These are phyloP conservation scores for Abortiporus biennis DNA, from an alignment of 1,284 basidiomycete species.

Conservation along the genomic window DNA sequence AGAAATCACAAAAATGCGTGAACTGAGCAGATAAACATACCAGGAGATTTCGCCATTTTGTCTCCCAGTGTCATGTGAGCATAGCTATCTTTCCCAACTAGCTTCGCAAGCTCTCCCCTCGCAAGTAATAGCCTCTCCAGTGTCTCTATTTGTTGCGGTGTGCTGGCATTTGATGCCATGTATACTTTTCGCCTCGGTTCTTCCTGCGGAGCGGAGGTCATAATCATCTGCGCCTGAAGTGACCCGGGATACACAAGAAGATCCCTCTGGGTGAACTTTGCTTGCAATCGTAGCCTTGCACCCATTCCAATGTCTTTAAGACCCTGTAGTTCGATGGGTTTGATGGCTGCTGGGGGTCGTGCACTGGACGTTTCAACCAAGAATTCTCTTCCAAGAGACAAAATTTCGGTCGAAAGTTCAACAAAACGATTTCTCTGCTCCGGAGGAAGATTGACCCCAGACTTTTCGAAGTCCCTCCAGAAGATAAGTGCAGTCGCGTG, in stretches of 20 bases:
- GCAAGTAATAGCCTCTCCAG: slow-evolving; percentile 74
- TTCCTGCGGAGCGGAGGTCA: slow-evolving; percentile 79
- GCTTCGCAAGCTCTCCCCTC: slow-evolving; percentile 72
- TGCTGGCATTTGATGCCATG: slow-evolving; percentile 68
- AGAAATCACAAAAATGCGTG: background rate
- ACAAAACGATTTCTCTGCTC: slow-evolving; percentile 80
- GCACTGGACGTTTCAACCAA: slow-evolving; percentile 59
- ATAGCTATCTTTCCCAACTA: slow-evolving; percentile 81
- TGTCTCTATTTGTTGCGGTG: slow-evolving; percentile 60
- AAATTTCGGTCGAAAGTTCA: slow-evolving; percentile 84
- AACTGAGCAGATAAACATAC: slow-evolving; percentile 30
- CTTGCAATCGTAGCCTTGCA: slow-evolving; percentile 60
- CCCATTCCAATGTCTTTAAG: slow-evolving; percentile 69
- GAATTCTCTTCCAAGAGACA: slow-evolving; percentile 86
- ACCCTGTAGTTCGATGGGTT: slow-evolving; percentile 58
- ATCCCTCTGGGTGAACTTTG: slow-evolving; percentile 66
- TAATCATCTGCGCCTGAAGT: slow-evolving; percentile 88
- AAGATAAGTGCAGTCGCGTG: slow-evolving; percentile 88
- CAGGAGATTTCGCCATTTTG: slow-evolving; percentile 92
- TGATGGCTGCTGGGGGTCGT: slow-evolving; percentile 60
- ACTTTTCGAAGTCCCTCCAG: slow-evolving; percentile 96
- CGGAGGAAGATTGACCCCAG: slow-evolving; percentile 87
- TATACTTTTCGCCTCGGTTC: slow-evolving; percentile 79
- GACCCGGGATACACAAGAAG: slow-evolving; percentile 78
- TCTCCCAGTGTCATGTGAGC: slow-evolving; percentile 81